A percentile compares a stretch with the other conserved stretches of the same genome.
Conservation (phyloP, 148 eudicot species). For the Rhododendron kiyosumense region DNA sequence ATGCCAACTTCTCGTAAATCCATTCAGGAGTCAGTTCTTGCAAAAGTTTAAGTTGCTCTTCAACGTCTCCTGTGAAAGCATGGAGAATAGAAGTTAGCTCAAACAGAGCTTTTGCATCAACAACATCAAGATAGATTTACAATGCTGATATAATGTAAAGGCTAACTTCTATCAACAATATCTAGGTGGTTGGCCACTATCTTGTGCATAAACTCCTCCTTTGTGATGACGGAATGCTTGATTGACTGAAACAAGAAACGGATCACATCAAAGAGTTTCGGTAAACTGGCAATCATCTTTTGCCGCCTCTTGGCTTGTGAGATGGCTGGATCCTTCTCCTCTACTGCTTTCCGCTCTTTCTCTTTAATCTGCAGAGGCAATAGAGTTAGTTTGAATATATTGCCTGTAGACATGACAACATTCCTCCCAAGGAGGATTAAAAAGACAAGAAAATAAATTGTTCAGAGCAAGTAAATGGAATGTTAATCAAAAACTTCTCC, state of each 20-base stretch:
- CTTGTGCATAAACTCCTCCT: constrained; percentile 71
- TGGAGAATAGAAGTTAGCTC: not conserved
- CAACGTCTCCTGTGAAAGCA: constrained; percentile 59
- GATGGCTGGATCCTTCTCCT: constrained; percentile 63
- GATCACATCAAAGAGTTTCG: constrained; percentile 68
- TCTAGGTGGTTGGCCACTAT: constrained; percentile 44
- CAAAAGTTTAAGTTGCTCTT: constrained; percentile 65
- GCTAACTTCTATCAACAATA: constrained; percentile 65
- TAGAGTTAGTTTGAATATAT: not conserved
- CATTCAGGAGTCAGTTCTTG: constrained; percentile 76
- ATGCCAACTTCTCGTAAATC: constrained; percentile 43
- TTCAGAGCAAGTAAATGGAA: not conserved
- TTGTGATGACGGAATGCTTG: constrained; percentile 54
- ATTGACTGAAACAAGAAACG: constrained; percentile 61
- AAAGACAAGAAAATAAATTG: not conserved
- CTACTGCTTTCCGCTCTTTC: constrained; percentile 45
- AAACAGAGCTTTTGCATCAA: not conserved
- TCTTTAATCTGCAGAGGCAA: constrained; percentile 54
- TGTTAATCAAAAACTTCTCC: not conserved
- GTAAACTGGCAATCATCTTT: constrained; percentile 54
- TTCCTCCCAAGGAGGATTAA: not conserved
- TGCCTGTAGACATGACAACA: not conserved
- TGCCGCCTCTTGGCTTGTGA: constrained; percentile 60
- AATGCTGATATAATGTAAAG: not conserved
- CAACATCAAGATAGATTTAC: not conserved